Evolutionary conservation across 2,329 filamentous ascomycete species (phyloP).

Genomic region (Drechslerella coelobrocha): DNA sequence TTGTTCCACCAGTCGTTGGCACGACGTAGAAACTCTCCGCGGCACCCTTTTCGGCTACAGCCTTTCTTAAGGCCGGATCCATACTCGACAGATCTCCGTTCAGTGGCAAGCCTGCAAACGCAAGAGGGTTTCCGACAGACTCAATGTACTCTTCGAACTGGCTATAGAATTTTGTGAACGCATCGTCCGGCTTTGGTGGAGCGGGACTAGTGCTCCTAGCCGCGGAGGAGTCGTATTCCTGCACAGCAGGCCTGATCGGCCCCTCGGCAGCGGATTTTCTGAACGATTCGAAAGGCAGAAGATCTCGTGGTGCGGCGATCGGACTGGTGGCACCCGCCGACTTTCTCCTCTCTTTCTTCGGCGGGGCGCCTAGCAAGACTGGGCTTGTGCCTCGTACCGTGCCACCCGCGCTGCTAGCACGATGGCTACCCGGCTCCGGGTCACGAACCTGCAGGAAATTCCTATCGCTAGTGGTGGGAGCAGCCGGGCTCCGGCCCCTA

Average conservation of each 20-base stretch:
- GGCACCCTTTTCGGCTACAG: constrained; percentile 56
- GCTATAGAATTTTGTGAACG: constrained; percentile 88
- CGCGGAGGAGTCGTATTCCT: constrained; percentile 37
- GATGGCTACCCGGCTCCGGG: constrained; percentile 42
- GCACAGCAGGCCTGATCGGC: constrained; percentile 39
- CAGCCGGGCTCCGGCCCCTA: constrained; percentile 49
- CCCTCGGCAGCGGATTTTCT: constrained; percentile 32
- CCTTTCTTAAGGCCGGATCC: constrained; percentile 45
- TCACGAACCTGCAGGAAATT: constrained; percentile 49
- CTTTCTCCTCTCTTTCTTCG: constrained; percentile 48
- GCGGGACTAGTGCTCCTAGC: constrained; percentile 34
- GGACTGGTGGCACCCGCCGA: constrained; percentile 42
- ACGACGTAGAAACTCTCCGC: constrained; percentile 92
- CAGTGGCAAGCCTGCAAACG: constrained; percentile 89
- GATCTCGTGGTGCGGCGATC: constrained; percentile 38
- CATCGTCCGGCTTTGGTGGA: constrained; percentile 66
- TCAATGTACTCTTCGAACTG: constrained; percentile 90
- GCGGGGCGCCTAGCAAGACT: constrained; percentile 37
- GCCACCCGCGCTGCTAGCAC: constrained; percentile 42
- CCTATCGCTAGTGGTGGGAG: constrained; percentile 32
- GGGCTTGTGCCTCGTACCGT: constrained; percentile 47
- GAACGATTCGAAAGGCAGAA: constrained; percentile 36
- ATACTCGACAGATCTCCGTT: constrained; percentile 50
- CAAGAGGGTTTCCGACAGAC: constrained; percentile 74
- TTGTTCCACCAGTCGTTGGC: constrained; percentile 85